Evolutionary conservation across 208 protist genomes (phyloP).

Genomic region (Naegleria fowleri): DNA sequence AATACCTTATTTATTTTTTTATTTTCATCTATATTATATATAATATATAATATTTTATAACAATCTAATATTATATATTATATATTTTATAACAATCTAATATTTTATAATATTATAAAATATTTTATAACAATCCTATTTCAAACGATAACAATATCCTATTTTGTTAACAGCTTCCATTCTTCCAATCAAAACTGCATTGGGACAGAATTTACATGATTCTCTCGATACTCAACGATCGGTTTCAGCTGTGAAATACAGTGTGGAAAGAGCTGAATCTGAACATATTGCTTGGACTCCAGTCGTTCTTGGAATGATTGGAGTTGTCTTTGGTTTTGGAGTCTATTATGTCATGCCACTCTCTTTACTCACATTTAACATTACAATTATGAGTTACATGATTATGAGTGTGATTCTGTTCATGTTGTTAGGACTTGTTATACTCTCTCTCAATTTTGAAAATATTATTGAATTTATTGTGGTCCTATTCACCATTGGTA

Average conservation of each 20-base stretch:
- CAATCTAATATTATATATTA: no score
- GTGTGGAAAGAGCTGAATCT: slow-evolving; percentile 48
- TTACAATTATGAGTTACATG: slow-evolving; percentile 79
- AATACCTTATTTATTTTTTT: no score
- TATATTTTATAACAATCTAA: no score
- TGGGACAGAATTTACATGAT: slow-evolving; percentile 64
- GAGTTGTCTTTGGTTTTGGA: slow-evolving; percentile 58
- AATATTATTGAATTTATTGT: slow-evolving; percentile 53
- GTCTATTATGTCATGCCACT: slow-evolving; percentile 87
- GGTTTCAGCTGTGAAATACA: slow-evolving; percentile 60
- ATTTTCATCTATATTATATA: no score
- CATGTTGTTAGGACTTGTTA: slow-evolving; percentile 74
- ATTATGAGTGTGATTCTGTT: slow-evolving; percentile 81
- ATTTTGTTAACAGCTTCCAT: slow-evolving; percentile 68
- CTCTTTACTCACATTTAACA: slow-evolving; percentile 66
- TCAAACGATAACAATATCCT: no score
- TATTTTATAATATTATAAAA: no score
- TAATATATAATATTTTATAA: no score
- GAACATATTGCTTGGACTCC: background rate
- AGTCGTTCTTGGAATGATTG: background rate
- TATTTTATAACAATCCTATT: no score
- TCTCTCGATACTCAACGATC: slow-evolving; percentile 67
- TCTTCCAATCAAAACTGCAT: slow-evolving; percentile 67
- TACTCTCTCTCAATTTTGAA: slow-evolving; percentile 83
- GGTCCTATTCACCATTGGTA: slow-evolving; percentile 59